Base-by-base conservation (phyloP, 306 rosid genomes). In the Sicyos baderoa region DNA sequence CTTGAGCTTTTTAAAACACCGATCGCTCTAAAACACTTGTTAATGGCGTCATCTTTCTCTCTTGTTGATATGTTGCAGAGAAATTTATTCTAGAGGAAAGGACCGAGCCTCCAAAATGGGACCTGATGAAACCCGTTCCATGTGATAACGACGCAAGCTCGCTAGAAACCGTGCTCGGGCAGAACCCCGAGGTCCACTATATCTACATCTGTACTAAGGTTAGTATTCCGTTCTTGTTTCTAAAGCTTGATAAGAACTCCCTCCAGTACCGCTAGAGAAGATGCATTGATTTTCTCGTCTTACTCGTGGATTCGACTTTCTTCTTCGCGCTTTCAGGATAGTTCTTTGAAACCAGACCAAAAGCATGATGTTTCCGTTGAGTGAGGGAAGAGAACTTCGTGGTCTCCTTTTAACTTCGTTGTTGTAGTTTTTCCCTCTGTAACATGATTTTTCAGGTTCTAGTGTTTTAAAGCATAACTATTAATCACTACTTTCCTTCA, bases 201-300 rank as follows among this genome's bases (percentile, higher is more conserved):
- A 85, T 91, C 47, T 91, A 88, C 72, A 63, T 88, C 64, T 91
- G 95, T 78, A 84, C 80, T 3, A 88, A 91, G 97, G 95, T 79
- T 52, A 65, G 70, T 35, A 21, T 44, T 62, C 3, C 7, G 3
- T 3, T 3, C 29, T 3, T 25, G 3, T 25, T 25, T 25, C 29
- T 5, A 7, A 21, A 22, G 37, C 32, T 45, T 1, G 68, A 32
- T 35, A 35, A 14, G 19, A 17, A 17, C 68, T n/a, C 37, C 2
- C 70, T 19, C 54, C 9, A 11, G 0, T 21, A 44, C 70, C 22
- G 2, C 47, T 64, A 21, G 53, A 21, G 53, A 64, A 44, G 12
- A 5, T 19, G 70, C 54, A 12, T 65, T 2, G 10, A 5, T 5
- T 10, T 62, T 17, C 1, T 21, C 17, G 4, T 13, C 70, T 45